A percentile compares a stretch with the other conserved stretches of the same genome.
Conservation (phyloP, 2,329 filamentous ascomycete species). For the Tolypocladium capitatum region DNA sequence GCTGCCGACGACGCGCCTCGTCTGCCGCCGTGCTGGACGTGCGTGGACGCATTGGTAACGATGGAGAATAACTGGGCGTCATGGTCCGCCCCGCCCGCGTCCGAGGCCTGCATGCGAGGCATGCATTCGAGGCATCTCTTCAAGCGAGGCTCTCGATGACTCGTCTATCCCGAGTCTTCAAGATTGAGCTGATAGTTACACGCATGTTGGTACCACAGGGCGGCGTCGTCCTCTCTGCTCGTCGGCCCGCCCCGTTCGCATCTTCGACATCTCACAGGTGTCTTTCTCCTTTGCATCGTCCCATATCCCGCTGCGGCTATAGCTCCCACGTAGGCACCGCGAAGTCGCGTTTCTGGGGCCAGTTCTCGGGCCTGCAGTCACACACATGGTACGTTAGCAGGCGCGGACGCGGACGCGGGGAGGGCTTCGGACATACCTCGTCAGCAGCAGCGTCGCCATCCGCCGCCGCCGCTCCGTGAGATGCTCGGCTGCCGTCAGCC, state of each 20-base stretch:
- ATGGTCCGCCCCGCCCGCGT: too few species aligned
- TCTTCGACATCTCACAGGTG: too few species aligned
- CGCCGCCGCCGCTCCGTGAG: constrained; percentile 22
- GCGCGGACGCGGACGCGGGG: background rate
- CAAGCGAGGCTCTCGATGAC: background rate
- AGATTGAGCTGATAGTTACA: background rate
- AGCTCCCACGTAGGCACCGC: constrained; percentile 28
- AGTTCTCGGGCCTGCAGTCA: constrained; percentile 21
- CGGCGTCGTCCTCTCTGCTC: background rate
- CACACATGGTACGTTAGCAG: constrained; percentile 4
- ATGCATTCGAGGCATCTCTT: background rate
- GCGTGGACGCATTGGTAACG: background rate
- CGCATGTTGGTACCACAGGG: background rate
- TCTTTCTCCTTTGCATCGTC: too few species aligned
- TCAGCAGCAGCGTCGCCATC: constrained; percentile 26
- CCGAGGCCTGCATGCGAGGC: too few species aligned
- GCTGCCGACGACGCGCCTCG: too few species aligned
- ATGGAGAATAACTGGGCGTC: background rate
- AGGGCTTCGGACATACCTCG: constrained; percentile 20
- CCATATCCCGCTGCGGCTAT: constrained; percentile 7
- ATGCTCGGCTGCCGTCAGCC: constrained; percentile 25
- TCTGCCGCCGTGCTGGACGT: background rate
- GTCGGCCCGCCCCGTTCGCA: background rate
- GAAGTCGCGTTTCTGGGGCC: constrained; percentile 27
- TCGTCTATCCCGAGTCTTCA: background rate